Conservation (phyloP, 176 grass and related monocot genomes). For the Rhynchospora pubera region DNA sequence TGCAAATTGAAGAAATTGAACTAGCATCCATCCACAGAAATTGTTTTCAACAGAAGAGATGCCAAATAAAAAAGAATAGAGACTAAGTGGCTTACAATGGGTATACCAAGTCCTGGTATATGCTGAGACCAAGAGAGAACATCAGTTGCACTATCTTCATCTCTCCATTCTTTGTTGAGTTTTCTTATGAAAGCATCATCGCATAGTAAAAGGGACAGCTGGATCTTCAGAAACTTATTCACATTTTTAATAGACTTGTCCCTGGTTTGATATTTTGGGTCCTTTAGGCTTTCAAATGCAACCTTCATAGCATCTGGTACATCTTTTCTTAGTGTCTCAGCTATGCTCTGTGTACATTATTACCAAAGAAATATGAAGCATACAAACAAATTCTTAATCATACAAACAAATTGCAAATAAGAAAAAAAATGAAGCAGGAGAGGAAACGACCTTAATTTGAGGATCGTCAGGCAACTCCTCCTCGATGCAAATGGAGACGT, state of each 20-base stretch:
- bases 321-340: slow-evolving; percentile 48
- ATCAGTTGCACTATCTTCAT: slow-evolving; percentile 55
- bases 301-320: slow-evolving; percentile 64
- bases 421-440: not conserved
- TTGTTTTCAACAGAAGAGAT: not conserved
- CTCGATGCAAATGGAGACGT: slow-evolving; percentile 73
- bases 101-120: slow-evolving; percentile 53
- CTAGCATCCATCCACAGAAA: not conserved
- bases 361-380: not conserved
- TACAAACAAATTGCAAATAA: not conserved
- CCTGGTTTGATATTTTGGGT: slow-evolving; percentile 57
- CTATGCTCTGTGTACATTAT: slow-evolving; percentile 49
- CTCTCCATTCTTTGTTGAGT: slow-evolving; percentile 89
- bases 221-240: slow-evolving; percentile 48
- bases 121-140: slow-evolving; percentile 89
- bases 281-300: slow-evolving; percentile 41
- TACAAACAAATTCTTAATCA: not conserved
- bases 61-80: not conserved
- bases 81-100: slow-evolving; percentile 40
- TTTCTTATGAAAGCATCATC: slow-evolving; percentile 67
- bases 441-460: slow-evolving; percentile 36
- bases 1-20: not conserved
- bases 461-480: slow-evolving; percentile 62
- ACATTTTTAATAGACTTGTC: slow-evolving; percentile 47
- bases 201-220: slow-evolving; percentile 65